Evolutionary conservation across 2,329 filamentous ascomycete genomes (phyloP), one percentile per base, ranked within the genome.

Genomic region (Pyrenophora seminiperda): DNA sequence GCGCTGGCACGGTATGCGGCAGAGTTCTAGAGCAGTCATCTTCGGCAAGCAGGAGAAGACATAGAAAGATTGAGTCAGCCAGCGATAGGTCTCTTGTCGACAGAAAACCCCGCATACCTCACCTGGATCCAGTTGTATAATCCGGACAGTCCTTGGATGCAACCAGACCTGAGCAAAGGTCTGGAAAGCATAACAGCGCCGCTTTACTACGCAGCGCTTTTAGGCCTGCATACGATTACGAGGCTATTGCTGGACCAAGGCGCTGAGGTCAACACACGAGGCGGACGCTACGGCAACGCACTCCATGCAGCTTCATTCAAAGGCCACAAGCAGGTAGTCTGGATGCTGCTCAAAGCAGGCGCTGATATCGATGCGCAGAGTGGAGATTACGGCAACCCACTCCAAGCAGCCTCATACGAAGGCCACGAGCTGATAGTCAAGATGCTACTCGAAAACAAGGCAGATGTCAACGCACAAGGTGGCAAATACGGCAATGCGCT

Each of bases 1-100:
- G 49, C 51, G n/a, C 58, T 71, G 1, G 65, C 65, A 41, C n/a
- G 31, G 3, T 72, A 72, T 38, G 36, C 64, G 24, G 68, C 68
- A 31, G 14, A 61, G 45, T 66, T 59, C 52, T 72, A 67, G 68
- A 60, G 43, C 20, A 47, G 38, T 15, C 69, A 73, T 54, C 24
- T 51, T 40, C 30, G 19, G 32, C 50, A 53, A 10, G 54, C 50
- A 50, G 40, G 27, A 41, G 51, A 50, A 18, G 38, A 50, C 48
- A 58, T 53, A n/a, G 37, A 44, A 38, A 36, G 27, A 34, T 40
- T 18, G 11, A 56, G 41, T 46, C 37, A 14, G 13, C 13, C 50
- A 27, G 54, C 50, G 14, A 39, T 64, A 17, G 17, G 37, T 47
- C 18, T 68, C 9, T 24, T 65, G 7, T 48, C 41, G 0, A 48